Evolutionary conservation across 768 basidiomycete genomes (phyloP).

Genomic region (Psilocybe cyanescens): DNA sequence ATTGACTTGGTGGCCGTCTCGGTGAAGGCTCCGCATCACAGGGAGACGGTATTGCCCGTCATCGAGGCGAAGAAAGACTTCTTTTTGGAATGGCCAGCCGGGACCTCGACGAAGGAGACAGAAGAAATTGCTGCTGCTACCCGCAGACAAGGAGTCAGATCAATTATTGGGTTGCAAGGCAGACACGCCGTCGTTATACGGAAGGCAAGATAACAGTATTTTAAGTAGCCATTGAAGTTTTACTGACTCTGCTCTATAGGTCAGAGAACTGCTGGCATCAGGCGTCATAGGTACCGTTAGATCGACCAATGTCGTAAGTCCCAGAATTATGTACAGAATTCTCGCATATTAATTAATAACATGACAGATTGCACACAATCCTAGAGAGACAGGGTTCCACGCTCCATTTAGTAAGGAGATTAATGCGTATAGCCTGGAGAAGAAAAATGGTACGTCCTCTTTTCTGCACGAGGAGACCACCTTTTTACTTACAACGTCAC

Average conservation of each 20-base stretch:
- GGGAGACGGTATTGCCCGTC: slow-evolving; percentile 29
- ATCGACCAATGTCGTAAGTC: slow-evolving; percentile 4
- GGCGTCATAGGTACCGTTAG: slow-evolving; percentile 4
- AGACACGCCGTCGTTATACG: slow-evolving; percentile 16
- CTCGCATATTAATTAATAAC: too few relatives aligned
- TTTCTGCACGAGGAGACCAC: neutral
- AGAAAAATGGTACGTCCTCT: neutral
- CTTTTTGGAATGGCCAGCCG: slow-evolving; percentile 46
- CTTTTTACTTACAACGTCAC: neutral
- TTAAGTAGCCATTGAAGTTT: neutral
- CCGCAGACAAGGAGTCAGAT: slow-evolving; percentile 29
- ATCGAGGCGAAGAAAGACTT: slow-evolving; percentile 41
- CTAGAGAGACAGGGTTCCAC: neutral
- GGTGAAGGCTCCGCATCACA: slow-evolving; percentile 35
- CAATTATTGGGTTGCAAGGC: slow-evolving; percentile 30
- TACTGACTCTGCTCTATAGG: neutral
- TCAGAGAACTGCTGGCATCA: neutral
- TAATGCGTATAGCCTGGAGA: neutral
- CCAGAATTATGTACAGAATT: too few relatives aligned
- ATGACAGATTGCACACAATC: neutral
- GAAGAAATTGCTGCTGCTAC: slow-evolving; percentile 35
- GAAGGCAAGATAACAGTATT: slow-evolving; percentile 28
- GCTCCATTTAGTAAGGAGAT: neutral
- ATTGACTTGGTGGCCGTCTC: slow-evolving; percentile 40
- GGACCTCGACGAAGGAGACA: slow-evolving; percentile 32